Percentiles rank a stretch among this genome's conserved stretches.
phyloP scores from a whole-genome alignment of 805 yeast genomes.

The Hermanozyma aechmeae region DNA sequence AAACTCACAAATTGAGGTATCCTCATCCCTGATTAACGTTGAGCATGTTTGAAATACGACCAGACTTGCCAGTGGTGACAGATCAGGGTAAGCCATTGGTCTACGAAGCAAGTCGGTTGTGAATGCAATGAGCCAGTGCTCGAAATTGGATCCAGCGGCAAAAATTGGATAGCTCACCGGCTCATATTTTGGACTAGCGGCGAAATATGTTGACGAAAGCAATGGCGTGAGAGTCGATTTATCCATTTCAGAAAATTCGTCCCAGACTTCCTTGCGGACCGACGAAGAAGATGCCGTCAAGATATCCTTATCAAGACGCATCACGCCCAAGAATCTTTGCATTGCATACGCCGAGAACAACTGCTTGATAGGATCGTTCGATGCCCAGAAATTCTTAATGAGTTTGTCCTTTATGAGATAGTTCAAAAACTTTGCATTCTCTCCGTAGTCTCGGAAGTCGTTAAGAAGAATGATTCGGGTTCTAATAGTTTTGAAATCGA shows the following conservation, averaged over 20 bases:
- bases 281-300: constrained; percentile 12
- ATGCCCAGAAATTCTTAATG: constrained; percentile 83
- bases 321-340: constrained; percentile 70
- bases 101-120: constrained; percentile 57
- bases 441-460: constrained; percentile 54
- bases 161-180: constrained; percentile 57
- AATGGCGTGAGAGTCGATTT: constrained; percentile 71
- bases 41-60: constrained; percentile 55
- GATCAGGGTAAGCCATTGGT: constrained; percentile 13
- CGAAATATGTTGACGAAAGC: constrained; percentile 60
- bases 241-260: constrained; percentile 52
- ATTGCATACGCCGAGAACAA: constrained; percentile 77
- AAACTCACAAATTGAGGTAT: constrained; percentile 58
- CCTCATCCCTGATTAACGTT: constrained; percentile 59
- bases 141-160: constrained; percentile 43
- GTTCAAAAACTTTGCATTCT: constrained; percentile 55
- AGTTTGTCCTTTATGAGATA: constrained; percentile 58
- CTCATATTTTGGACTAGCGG: constrained; percentile 42
- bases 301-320: constrained; percentile 34
- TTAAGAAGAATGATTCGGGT: constrained; percentile 42
- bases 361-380: constrained; percentile 80
- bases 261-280: constrained; percentile 39
- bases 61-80: too few species aligned
- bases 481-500: constrained; percentile 34
- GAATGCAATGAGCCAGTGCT: constrained; percentile 64